Percentiles rank a stretch among this genome's conserved stretches.
Conservation (phyloP, 1,284 basidiomycete genomes). For the Afroboletus lepidellus region DNA sequence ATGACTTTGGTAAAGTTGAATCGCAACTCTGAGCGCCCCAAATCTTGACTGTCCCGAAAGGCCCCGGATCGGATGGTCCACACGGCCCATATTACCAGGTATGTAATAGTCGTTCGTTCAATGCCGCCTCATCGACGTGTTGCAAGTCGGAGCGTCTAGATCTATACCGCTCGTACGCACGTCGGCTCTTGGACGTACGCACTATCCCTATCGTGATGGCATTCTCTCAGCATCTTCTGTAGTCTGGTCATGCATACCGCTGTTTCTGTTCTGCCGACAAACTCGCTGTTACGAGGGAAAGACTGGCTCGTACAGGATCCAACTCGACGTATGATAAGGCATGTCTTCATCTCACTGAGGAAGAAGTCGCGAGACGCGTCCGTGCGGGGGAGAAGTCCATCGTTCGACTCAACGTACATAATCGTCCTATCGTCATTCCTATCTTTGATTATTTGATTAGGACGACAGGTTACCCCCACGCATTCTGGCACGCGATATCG, state of each 20-base stretch:
- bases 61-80: slow-evolving; percentile 72
- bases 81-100: slow-evolving; percentile 86
- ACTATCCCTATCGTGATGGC: rapidly evolving
- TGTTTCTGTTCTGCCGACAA: slow-evolving; percentile 87
- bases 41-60: slow-evolving; percentile 37
- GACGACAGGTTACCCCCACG: slow-evolving; percentile 52
- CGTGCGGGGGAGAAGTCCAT: slow-evolving; percentile 76
- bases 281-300: slow-evolving; percentile 65
- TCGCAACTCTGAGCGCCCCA: neutral
- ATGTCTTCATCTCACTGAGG: slow-evolving; percentile 82
- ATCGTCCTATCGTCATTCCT: slow-evolving; percentile 17
- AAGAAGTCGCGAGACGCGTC: slow-evolving; percentile 77
- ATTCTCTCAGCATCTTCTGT: neutral
- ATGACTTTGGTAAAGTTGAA: slow-evolving; percentile 74
- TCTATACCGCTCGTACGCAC: slow-evolving; percentile 75
- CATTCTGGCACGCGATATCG: slow-evolving; percentile 57
- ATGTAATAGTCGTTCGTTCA: slow-evolving; percentile 5
- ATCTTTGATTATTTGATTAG: slow-evolving; percentile 35
- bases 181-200: slow-evolving; percentile 71
- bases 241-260: slow-evolving; percentile 89
- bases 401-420: slow-evolving; percentile 82
- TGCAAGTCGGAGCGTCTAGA: slow-evolving; percentile 83
- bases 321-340: slow-evolving; percentile 82
- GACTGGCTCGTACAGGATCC: slow-evolving; percentile 67
- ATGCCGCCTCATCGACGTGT: neutral